Conservation (phyloP, 148 eudicot genomes). For the Rhododendron griersonianum region DNA sequence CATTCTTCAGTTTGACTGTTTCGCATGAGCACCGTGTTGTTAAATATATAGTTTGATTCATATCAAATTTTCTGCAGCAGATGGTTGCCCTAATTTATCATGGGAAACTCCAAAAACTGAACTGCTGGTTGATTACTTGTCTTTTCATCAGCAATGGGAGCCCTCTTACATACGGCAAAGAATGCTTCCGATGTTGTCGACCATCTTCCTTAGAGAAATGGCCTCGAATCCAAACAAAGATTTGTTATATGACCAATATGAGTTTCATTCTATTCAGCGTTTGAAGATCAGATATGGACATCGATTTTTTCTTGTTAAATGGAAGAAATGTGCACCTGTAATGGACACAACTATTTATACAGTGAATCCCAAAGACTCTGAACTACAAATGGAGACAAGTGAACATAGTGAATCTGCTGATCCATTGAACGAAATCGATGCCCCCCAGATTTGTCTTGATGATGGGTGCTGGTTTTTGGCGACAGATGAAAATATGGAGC, state of each 20-base stretch:
- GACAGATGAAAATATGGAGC: slow-evolving; percentile 77
- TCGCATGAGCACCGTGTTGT: not conserved
- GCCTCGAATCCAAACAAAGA: slow-evolving; percentile 37
- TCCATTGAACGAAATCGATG: slow-evolving; percentile 52
- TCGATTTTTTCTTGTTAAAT: slow-evolving; percentile 58
- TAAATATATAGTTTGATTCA: not conserved
- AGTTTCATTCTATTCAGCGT: slow-evolving; percentile 76
- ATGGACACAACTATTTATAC: slow-evolving; percentile 14
- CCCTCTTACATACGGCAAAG: slow-evolving; percentile 75
- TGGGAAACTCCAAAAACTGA: slow-evolving; percentile 80
- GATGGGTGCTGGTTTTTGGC: slow-evolving; percentile 51
- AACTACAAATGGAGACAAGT: slow-evolving; percentile 21
- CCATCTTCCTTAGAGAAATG: slow-evolving; percentile 69
- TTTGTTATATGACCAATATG: slow-evolving; percentile 61
- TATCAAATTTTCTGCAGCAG: slow-evolving; percentile 29
- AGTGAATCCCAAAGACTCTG: slow-evolving; percentile 31
- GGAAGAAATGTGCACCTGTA: slow-evolving; percentile 52
- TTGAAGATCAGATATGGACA: slow-evolving; percentile 67
- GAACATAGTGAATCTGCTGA: slow-evolving; percentile 29
- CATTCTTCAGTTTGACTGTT: not conserved
- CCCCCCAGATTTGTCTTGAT: slow-evolving; percentile 43
- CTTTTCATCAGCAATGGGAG: slow-evolving; percentile 68
- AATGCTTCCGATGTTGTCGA: slow-evolving; percentile 76
- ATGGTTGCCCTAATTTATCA: slow-evolving; percentile 34
- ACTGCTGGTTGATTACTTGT: slow-evolving; percentile 60